These are phyloP conservation scores for Apiospora aurea DNA, from an alignment of 2,329 filamentous ascomycete genomes.

Conservation along the genomic window DNA sequence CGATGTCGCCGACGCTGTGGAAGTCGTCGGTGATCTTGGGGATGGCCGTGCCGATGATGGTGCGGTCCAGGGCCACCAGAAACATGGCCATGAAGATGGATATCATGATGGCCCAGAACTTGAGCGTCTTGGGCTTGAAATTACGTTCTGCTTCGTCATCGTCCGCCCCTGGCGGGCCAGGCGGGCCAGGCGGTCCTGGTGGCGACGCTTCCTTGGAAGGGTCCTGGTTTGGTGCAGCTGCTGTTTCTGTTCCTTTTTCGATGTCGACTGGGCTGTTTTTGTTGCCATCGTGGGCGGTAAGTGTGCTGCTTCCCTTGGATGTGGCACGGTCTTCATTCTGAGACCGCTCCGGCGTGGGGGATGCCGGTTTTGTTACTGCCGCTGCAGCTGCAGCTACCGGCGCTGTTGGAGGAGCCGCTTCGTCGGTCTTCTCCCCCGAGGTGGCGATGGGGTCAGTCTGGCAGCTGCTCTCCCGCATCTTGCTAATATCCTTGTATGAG, in stretches of 20 bases:
- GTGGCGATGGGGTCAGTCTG: neutral
- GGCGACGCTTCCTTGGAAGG: neutral
- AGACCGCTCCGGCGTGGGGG: neutral
- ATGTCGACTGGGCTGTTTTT: neutral
- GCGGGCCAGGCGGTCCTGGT: neutral
- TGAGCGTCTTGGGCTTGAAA: conserved; percentile 59
- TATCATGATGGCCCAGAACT: conserved; percentile 62
- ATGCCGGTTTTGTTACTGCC: neutral
- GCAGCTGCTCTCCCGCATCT: conserved; percentile 12
- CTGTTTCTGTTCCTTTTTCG: neutral
- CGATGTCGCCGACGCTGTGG: conserved; percentile 64
- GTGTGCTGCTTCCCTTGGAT: conserved; percentile 10
- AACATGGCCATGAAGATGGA: conserved; percentile 64
- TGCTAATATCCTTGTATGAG: neutral
- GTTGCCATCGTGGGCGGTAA: neutral
- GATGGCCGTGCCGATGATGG: conserved; percentile 63
- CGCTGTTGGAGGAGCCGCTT: neutral
- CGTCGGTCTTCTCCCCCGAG: neutral
- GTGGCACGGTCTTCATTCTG: neutral
- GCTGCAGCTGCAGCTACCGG: neutral
- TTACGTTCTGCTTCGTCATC: conserved; percentile 45
- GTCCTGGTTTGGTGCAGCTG: neutral
- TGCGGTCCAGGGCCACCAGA: conserved; percentile 63
- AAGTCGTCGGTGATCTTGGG: conserved; percentile 65
- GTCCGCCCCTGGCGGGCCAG: neutral